Conservation (phyloP, 331 rosid species). For the Ulmus americana region DNA sequence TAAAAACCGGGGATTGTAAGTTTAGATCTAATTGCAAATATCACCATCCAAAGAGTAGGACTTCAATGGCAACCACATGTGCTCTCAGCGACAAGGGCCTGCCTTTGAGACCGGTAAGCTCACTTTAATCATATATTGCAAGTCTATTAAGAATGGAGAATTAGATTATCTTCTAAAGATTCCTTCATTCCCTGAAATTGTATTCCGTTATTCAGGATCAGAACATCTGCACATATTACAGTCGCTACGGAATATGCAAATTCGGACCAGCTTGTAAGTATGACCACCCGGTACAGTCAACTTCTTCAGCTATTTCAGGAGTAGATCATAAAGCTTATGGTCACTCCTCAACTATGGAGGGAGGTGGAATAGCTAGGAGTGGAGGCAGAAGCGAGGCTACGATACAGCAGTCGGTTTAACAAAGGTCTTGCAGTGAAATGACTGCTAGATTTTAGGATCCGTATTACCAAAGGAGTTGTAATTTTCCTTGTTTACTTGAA, state of each 20-base stretch:
- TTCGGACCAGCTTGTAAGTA: constrained; percentile 86
- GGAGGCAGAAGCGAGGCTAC: constrained; percentile 37
- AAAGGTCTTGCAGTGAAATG: constrained; percentile 20
- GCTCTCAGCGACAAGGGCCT: constrained; percentile 81
- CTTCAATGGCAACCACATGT: constrained; percentile 37
- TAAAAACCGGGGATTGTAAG: constrained; percentile 92
- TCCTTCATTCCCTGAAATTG: constrained; percentile 4
- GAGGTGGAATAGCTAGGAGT: constrained; percentile 41
- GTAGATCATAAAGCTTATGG: constrained; percentile 40
- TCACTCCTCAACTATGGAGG: constrained; percentile 33
- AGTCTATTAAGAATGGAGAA: not conserved
- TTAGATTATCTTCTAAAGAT: not conserved
- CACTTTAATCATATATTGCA: not conserved
- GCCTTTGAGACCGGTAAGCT: constrained; percentile 93
- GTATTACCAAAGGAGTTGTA: constrained; percentile 27
- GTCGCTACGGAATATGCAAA: constrained; percentile 88
- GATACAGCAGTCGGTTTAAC: constrained; percentile 39
- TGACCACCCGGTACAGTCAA: constrained; percentile 51
- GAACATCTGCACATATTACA: constrained; percentile 61
- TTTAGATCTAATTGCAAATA: constrained; percentile 74
- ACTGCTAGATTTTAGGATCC: constrained; percentile 39
- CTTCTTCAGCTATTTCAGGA: constrained; percentile 29
- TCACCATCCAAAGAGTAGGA: constrained; percentile 76
- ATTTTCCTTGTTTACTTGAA: constrained; percentile 22
- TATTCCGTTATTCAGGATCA: constrained; percentile 58